Conservation (phyloP, 805 yeast species). For the Candida silvicultrix region DNA sequence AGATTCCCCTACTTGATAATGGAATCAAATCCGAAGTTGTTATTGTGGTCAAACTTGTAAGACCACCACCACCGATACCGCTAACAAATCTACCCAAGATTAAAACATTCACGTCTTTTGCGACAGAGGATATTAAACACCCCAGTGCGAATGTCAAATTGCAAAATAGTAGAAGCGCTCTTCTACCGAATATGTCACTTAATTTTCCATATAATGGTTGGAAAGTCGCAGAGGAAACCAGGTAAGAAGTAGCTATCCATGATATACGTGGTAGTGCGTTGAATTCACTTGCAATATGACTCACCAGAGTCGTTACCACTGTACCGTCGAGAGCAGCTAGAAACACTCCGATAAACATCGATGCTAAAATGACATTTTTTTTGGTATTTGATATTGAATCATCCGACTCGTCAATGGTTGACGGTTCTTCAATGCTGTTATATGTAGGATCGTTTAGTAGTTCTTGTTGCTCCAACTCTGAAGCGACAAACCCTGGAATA, state of each 20-base stretch:
- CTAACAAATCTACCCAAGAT: conserved; percentile 59
- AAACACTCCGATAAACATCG: conserved; percentile 42
- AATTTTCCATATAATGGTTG: conserved; percentile 70
- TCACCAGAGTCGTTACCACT: conserved; percentile 57
- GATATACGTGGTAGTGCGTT: conserved; percentile 55
- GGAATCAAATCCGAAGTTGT: conserved; percentile 76
- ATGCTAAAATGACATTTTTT: conserved; percentile 29
- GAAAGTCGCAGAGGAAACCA: conserved; percentile 63
- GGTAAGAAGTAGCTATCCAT: conserved; percentile 70
- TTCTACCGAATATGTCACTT: conserved; percentile 69
- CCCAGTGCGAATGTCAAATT: conserved; percentile 52
- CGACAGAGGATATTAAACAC: conserved; percentile 46
- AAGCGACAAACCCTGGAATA: conserved; percentile 28
- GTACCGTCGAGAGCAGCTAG: conserved; percentile 65
- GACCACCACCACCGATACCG: conserved; percentile 90
- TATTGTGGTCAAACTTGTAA: conserved; percentile 66
- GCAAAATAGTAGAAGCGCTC: conserved; percentile 43
- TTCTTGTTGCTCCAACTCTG: conserved; percentile 25
- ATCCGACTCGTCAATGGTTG: conserved; percentile 2
- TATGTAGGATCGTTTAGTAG: conserved; percentile 15
- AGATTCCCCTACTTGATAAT: conserved; percentile 68
- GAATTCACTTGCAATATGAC: conserved; percentile 65
- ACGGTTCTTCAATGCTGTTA: conserved; percentile 2
- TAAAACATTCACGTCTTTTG: conserved; percentile 39
- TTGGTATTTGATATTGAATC: conserved; percentile 10